A percentile compares a stretch with the other conserved stretches of the same genome.
Evolutionary conservation across 192 early-diverging fungal genomes (phyloP).

Genomic region (Radiomyces spectabilis): DNA sequence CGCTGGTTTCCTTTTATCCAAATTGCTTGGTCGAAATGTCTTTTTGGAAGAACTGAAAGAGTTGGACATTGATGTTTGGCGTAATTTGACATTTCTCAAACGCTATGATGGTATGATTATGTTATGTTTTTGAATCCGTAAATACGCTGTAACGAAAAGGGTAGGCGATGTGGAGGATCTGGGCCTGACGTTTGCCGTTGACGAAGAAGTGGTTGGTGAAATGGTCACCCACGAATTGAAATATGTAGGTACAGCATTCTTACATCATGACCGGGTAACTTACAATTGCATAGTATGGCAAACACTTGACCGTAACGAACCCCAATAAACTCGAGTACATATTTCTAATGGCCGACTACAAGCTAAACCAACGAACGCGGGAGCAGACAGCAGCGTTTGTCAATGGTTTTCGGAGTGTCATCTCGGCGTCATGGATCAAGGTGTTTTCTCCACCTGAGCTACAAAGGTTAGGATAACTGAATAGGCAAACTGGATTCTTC

Average conservation of each 20-base stretch:
- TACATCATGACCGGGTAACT: neutral
- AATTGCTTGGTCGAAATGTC: constrained; percentile 44
- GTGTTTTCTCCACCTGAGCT: constrained; percentile 88
- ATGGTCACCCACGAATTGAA: constrained; percentile 29
- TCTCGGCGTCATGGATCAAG: constrained; percentile 71
- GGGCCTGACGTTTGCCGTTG: constrained; percentile 50
- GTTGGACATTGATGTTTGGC: constrained; percentile 44
- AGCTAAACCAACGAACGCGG: constrained; percentile 59
- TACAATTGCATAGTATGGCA: constrained; percentile 46
- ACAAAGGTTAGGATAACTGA: constrained; percentile 35
- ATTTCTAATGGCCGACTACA: constrained; percentile 69
- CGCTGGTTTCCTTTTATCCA: constrained; percentile 51
- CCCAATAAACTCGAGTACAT: constrained; percentile 64
- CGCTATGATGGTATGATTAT: constrained; percentile 40
- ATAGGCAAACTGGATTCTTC: too few species aligned
- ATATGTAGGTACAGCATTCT: constrained; percentile 17
- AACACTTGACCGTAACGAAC: constrained; percentile 49
- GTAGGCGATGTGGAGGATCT: constrained; percentile 56
- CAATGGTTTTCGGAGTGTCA: constrained; percentile 57
- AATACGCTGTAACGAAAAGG: neutral
- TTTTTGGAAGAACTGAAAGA: constrained; percentile 53
- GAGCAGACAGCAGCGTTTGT: constrained; percentile 71
- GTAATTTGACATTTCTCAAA: constrained; percentile 50
- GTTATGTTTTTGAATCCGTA: neutral
- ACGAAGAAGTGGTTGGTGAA: constrained; percentile 50